Base-by-base conservation (phyloP, 2,329 filamentous ascomycete species). In the Xylaria sp. region DNA sequence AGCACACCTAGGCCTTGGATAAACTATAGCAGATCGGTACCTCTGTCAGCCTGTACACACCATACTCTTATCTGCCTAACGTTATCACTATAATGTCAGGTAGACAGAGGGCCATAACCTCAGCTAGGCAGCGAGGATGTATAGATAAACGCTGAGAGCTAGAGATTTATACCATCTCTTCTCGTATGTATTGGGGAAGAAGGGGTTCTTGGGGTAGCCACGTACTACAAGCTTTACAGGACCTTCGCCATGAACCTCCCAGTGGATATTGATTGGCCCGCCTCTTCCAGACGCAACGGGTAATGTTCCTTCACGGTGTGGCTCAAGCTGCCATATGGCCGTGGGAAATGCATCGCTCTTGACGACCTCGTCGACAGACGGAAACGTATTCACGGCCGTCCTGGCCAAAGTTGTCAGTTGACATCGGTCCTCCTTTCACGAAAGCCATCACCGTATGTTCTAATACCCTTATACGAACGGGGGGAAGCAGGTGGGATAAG, bases 181-280 rank as follows among this genome's bases (percentile, higher is more conserved):
- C 14, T 15, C 21, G 3, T 14, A 45, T 2, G 21, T 19, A 49
- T 9, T 6, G 9, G 5, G 12, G 17, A 43, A 43, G 5, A 37
- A 14, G 37, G 21, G 1, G 19, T 28, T 15, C 15, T 31, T 9
- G 28, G 4, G 25, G 38, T 28, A 5, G n/a, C 11, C 21, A 85
- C 89, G 67, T 82, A 95, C 92, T 70, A 92, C 81, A 67, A 95
- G 78, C 79, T 91, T 90, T 67, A 84, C 82, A 50, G 89, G 85
- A 3, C 92, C 92, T 64, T 83, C 79, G 59, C 92, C 92, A 78
- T 96, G 92, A 50, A 95, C 81, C 76, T 95, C 91, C 83, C 91
- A 96, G 56, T 86, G 82, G 55, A 96, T 87, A 47, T 90, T 84
- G 67, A 96, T 80, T 19, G 92, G 92, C 1, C 91, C 92, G 66